Percentiles rank a stretch among this genome's conserved stretches.
Conservation (phyloP, 208 protist species). For the Trypanosoma melophagium region DNA sequence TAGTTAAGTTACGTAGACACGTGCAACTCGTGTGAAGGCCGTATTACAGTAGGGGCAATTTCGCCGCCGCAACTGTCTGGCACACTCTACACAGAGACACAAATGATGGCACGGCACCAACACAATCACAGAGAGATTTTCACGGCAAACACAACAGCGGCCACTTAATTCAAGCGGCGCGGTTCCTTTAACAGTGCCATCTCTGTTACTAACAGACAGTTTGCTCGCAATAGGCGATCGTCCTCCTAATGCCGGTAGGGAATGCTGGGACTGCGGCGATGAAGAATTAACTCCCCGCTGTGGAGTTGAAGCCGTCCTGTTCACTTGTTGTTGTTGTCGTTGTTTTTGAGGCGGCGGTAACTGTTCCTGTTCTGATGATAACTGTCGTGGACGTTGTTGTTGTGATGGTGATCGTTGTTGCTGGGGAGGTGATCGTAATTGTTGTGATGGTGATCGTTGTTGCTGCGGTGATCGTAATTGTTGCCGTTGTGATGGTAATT, state of each 20-base stretch:
- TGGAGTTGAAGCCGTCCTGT: not conserved
- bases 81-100: constrained; percentile 5
- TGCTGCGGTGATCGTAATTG: not conserved
- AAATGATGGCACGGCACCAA: constrained; percentile 10
- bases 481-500: not conserved
- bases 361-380: not conserved
- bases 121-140: not conserved
- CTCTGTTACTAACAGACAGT: no score
- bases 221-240: no score
- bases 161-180: not conserved
- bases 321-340: not conserved
- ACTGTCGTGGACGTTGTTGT: not conserved
- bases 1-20: not conserved
- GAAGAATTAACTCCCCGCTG: not conserved
- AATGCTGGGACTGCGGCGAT: not conserved
- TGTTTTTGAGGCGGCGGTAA: not conserved
- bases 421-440: not conserved
- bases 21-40: not conserved
- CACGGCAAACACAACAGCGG: constrained; percentile 11
- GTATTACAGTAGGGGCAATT: constrained; percentile 9
- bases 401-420: not conserved
- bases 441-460: not conserved
- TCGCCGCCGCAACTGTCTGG: not conserved
- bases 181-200: no score
- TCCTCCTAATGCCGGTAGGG: not conserved